Conservation (phyloP, 352 stramenopile genomes). For the Phytopythium ostracodes region DNA sequence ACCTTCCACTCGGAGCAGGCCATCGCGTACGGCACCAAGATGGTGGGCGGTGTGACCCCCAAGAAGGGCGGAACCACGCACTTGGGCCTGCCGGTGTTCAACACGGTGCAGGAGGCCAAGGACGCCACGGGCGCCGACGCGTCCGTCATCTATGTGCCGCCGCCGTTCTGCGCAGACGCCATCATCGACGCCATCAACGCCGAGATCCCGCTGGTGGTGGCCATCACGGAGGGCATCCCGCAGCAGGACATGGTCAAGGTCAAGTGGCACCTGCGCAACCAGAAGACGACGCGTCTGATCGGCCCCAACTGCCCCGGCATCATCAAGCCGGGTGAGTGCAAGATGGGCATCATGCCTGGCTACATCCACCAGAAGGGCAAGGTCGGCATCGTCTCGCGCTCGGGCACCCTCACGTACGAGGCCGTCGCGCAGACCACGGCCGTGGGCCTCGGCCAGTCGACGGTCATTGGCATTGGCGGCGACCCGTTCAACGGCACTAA, state of each 20-base stretch:
- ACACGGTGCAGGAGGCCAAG: slow-evolving; percentile 93
- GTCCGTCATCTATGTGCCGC: slow-evolving; percentile 99
- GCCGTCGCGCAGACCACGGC: no score
- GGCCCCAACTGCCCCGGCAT: slow-evolving; percentile 99
- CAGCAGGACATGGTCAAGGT: slow-evolving; percentile 99
- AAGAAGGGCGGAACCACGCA: slow-evolving; percentile 98
- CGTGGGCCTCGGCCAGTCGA: no score
- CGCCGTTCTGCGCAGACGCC: slow-evolving; percentile 96
- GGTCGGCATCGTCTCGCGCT: no score
- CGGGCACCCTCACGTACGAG: no score
- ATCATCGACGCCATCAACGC: slow-evolving; percentile 99
- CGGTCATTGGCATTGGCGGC: no score
- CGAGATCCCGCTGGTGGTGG: slow-evolving; percentile 95
- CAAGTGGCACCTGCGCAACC: slow-evolving; percentile 93
- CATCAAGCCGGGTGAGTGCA: slow-evolving; percentile 99
- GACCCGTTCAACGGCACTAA: no score
- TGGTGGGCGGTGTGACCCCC: slow-evolving; percentile 98
- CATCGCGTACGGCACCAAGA: slow-evolving; percentile 99
- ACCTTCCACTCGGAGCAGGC: slow-evolving; percentile 99
- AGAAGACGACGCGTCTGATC: slow-evolving; percentile 96
- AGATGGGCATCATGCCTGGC: no score
- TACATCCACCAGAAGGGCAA: no score
- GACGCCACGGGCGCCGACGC: slow-evolving; percentile 90
- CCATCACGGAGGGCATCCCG: slow-evolving; percentile 99
- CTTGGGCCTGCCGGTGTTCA: slow-evolving; percentile 98